These are phyloP conservation scores for Albophoma yamanashiensis DNA, from an alignment of 2,329 filamentous ascomycete species.

Conservation along the genomic window DNA sequence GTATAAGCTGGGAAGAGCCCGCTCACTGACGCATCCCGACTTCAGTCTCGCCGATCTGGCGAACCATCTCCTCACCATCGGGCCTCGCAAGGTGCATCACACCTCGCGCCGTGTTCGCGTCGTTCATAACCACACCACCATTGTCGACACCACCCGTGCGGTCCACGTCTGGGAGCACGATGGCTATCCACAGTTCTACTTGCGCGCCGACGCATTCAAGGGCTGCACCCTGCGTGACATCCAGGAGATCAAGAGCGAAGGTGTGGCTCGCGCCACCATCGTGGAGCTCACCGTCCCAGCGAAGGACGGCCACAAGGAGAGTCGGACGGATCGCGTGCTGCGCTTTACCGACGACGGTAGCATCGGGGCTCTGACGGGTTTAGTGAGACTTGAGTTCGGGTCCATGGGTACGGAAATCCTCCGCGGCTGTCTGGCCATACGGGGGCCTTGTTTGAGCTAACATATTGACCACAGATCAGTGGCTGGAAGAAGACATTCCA, in stretches of 20 bases:
- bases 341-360: slow-evolving; percentile 25
- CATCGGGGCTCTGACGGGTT: slow-evolving; percentile 19
- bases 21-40: background rate
- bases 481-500: slow-evolving; percentile 45
- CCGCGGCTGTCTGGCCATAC: background rate
- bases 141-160: slow-evolving; percentile 26
- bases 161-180: slow-evolving; percentile 34
- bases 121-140: slow-evolving; percentile 18
- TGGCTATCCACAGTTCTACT: slow-evolving; percentile 35
- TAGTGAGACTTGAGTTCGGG: slow-evolving; percentile 23
- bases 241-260: slow-evolving; percentile 13
- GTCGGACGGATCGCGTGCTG: slow-evolving; percentile 21
- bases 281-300: slow-evolving; percentile 19
- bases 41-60: slow-evolving; percentile 17
- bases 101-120: slow-evolving; percentile 21
- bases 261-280: slow-evolving; percentile 14
- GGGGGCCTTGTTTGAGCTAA: background rate
- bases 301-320: slow-evolving; percentile 11
- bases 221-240: slow-evolving; percentile 17
- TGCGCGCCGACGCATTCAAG: slow-evolving; percentile 19
- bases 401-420: slow-evolving; percentile 17
- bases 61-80: slow-evolving; percentile 13
- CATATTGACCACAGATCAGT: slow-evolving; percentile 18
- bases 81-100: slow-evolving; percentile 12
- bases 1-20: background rate